Percentiles rank a stretch among this genome's conserved stretches.
Evolutionary conservation across 192 early-diverging fungal species (phyloP).

Genomic region (Linnemannia exigua): DNA sequence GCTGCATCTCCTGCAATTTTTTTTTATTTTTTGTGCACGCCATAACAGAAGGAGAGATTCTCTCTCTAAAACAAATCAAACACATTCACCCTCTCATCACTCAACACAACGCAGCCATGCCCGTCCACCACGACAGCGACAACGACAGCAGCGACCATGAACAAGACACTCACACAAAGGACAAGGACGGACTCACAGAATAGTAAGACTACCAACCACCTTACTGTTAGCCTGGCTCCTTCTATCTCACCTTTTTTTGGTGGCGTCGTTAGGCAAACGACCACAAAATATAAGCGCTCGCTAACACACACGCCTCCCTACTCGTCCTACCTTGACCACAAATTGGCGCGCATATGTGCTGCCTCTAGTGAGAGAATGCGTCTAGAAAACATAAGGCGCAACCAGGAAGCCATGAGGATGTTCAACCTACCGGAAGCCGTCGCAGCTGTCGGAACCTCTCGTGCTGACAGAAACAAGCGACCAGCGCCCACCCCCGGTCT

Average conservation of each 20-base stretch:
- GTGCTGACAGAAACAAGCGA: constrained; percentile 16
- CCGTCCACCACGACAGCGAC: constrained; percentile 1
- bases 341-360: not conserved
- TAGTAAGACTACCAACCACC: constrained; percentile 2
- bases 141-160: not conserved
- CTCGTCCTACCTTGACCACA: not conserved
- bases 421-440: constrained; percentile 39
- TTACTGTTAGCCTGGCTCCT: not conserved
- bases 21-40: not conserved
- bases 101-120: constrained; percentile 5
- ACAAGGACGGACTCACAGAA: constrained; percentile 14
- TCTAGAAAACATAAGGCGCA: constrained; percentile 59
- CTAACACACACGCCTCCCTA: not conserved
- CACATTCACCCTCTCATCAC: not conserved
- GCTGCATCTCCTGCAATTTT: not conserved
- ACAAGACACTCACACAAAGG: not conserved
- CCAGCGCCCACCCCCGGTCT: constrained; percentile 31
- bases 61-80: not conserved
- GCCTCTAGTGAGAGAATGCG: constrained; percentile 50
- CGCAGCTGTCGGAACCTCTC: constrained; percentile 14
- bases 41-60: not conserved
- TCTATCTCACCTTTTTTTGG: not conserved
- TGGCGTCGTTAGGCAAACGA: constrained; percentile 2
- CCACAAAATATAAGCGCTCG: not conserved
- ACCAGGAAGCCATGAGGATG: constrained; percentile 51